phyloP scores from a whole-genome alignment of 73 alveolate genomes.

The Paramecium bursaria region DNA sequence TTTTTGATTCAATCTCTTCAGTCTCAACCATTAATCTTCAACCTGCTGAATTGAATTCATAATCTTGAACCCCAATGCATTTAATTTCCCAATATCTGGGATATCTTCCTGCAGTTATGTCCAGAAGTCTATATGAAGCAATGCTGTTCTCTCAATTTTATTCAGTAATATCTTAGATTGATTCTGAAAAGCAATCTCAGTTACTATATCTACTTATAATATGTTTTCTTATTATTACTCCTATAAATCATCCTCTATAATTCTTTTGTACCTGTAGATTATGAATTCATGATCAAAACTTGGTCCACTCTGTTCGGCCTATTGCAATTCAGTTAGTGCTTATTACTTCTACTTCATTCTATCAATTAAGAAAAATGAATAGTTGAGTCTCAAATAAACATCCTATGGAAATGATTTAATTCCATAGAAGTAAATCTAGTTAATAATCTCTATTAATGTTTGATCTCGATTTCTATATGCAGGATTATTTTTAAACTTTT shows the following conservation, averaged over 20 bases:
- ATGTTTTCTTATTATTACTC: constrained; percentile 36
- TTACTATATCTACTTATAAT: constrained; percentile 22
- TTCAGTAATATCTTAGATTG: neutral
- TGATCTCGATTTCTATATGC: constrained; percentile 28
- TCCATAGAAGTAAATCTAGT: constrained; percentile 48
- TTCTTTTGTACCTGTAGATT: constrained; percentile 49
- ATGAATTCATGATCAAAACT: constrained; percentile 51
- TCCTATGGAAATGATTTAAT: constrained; percentile 29
- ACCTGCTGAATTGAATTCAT: neutral
- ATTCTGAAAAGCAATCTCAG: constrained; percentile 9
- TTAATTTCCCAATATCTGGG: constrained; percentile 54
- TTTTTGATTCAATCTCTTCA: constrained; percentile 42
- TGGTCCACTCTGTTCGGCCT: constrained; percentile 38
- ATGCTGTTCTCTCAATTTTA: constrained; percentile 44
- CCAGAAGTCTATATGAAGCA: constrained; percentile 56
- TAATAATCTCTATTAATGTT: constrained; percentile 18
- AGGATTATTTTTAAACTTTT: constrained; percentile 24
- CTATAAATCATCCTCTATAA: constrained; percentile 50
- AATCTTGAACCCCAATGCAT: constrained; percentile 16
- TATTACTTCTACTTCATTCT: constrained; percentile 4
- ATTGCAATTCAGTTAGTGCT: constrained; percentile 49
- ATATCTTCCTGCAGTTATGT: constrained; percentile 53
- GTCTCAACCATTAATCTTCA: constrained; percentile 59
- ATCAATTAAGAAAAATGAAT: constrained; percentile 57
- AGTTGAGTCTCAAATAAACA: constrained; percentile 26